A percentile compares a stretch with the other conserved stretches of the same genome.
Conservation (phyloP, 345 rosid genomes). For the Linum trigynum region DNA sequence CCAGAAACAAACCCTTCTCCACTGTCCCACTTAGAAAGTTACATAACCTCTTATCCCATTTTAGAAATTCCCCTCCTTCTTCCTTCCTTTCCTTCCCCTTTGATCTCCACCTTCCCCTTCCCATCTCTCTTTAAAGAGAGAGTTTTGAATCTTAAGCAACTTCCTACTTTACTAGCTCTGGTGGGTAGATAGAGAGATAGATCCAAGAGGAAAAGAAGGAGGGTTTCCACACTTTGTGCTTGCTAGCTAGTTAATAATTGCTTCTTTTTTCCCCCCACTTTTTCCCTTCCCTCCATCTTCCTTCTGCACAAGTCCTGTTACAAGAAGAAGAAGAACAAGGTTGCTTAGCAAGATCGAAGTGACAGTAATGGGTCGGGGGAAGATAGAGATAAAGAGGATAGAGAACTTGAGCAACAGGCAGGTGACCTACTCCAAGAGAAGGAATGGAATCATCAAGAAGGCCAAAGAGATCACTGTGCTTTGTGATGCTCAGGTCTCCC, state of each 20-base stretch:
- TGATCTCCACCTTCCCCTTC: conserved; percentile 6
- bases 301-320: conserved; percentile 9
- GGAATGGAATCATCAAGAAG: conserved; percentile 60
- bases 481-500: conserved; percentile 76
- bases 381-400: conserved; percentile 74
- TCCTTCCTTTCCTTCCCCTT: conserved; percentile 12
- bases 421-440: conserved; percentile 71
- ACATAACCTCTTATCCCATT: conserved; percentile 32
- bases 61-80: conserved; percentile 27
- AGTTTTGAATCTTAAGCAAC: too few relatives aligned
- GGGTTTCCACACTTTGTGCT: too few relatives aligned
- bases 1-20: conserved; percentile 37
- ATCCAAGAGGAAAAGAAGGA: too few relatives aligned
- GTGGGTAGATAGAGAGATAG: too few relatives aligned
- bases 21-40: conserved; percentile 47
- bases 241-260: background rate
- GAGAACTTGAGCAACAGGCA: conserved; percentile 70
- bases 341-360: background rate
- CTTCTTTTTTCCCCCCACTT: too few relatives aligned
- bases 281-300: conserved; percentile 15
- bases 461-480: conserved; percentile 70
- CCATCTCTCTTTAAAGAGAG: background rate
- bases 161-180: too few relatives aligned
- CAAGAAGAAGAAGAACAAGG: conserved; percentile 11
- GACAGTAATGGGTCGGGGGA: conserved; percentile 62